These are phyloP conservation scores for Umbelopsis sp. DNA, from an alignment of 192 early-diverging fungal species.

Conservation along the genomic window DNA sequence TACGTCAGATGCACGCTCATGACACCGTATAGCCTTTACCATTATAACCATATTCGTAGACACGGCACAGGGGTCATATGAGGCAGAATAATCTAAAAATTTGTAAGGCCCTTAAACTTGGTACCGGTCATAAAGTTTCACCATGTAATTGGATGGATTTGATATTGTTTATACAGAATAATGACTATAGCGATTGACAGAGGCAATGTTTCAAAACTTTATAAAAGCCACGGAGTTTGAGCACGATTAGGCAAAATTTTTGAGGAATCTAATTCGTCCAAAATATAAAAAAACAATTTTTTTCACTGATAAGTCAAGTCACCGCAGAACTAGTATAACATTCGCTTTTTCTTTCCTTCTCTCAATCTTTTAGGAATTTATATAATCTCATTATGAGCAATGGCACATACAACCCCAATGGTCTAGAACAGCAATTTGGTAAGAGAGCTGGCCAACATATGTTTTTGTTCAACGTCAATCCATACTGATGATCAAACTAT, in stretches of 20 bases:
- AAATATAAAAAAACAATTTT: neutral
- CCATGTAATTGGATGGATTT: no score
- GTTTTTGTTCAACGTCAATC: neutral
- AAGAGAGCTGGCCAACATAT: conserved; percentile 31
- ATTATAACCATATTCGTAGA: no score
- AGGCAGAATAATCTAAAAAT: no score
- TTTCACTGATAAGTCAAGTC: conserved; percentile 4
- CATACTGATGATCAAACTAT: neutral
- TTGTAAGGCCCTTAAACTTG: no score
- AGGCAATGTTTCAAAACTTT: no score
- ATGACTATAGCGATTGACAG: no score
- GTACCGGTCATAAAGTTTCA: no score
- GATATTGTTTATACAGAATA: no score
- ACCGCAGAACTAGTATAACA: neutral
- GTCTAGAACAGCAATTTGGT: conserved; percentile 77
- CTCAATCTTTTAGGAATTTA: neutral
- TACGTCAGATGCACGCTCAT: no score
- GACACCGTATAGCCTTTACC: no score
- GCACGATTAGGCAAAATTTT: neutral
- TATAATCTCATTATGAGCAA: conserved; percentile 44
- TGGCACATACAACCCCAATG: conserved; percentile 54
- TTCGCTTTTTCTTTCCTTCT: conserved; percentile 4
- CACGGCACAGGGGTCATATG: no score
- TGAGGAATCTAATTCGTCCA: conserved; percentile 5
- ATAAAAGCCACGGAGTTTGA: no score